Base-by-base conservation (phyloP, 768 basidiomycete genomes). In the Cystobasidium onofrii region DNA sequence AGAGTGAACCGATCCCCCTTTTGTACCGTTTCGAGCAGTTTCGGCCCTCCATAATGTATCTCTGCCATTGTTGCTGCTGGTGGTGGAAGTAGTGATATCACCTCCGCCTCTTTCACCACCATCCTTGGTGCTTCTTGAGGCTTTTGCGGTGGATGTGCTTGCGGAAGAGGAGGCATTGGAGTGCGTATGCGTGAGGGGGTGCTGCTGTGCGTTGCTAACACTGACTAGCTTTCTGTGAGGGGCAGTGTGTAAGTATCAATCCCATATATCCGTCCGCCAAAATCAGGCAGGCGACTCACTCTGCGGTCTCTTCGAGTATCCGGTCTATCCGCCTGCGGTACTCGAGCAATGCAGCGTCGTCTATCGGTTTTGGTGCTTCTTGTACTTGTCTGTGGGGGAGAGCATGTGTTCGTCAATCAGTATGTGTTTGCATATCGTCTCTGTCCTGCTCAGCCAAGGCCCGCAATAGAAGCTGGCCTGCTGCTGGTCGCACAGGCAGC, bases 261-360 rank as follows among this genome's bases (percentile, higher is more conserved):
- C n/a, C n/a, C n/a, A n/a, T n/a, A n/a, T n/a, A n/a, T n/a, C n/a
- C n/a, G n/a, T n/a, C n/a, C 39, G 39, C 39, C 39, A 39, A 15
- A 6, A 39, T 39, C 6, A 39, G 15, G 39, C 15, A 39, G 15
- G 39, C 15, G 15, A 67, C 65, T 33, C 44, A 71, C 69, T 71
- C 69, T 71, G 69, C 50, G 33, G 69, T 55, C 54, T 71, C 69
- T 60, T 71, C 69, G 52, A 71, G 52, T 52, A 71, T 71, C 54
- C 39, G 50, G 54, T 71, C 69, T 36, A 71, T 36, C 20, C 69
- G 52, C 27, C 54, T 31, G 17, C 54, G 69, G 27, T 71, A 71
- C 20, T 60, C 54, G 9, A 60, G 15, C 23, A 71, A 31, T 57
- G 69, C 69, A 13, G n/a, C 69, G 25, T 71, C 69, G 55, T 71